Evolutionary conservation across 1,139 yeast genomes (phyloP).

Genomic region (Diutina mesorugosa): DNA sequence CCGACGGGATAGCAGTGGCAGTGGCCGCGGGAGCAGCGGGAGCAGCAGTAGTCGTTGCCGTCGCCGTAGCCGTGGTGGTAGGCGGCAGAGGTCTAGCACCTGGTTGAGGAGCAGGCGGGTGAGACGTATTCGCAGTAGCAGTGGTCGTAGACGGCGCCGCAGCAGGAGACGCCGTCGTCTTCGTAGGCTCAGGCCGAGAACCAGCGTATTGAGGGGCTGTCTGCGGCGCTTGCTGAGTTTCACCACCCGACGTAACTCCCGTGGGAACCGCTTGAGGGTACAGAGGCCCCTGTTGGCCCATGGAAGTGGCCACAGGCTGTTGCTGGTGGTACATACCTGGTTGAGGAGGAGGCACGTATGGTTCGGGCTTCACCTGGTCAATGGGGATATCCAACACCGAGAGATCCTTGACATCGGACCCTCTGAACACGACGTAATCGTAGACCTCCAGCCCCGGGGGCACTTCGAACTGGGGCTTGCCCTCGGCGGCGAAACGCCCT

Average conservation of each 20-base stretch:
- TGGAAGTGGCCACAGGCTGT: background rate
- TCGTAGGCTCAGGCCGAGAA: conserved; percentile 3
- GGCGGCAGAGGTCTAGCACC: background rate
- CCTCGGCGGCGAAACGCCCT: conserved; percentile 52
- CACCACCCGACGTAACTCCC: background rate
- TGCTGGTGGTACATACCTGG: background rate
- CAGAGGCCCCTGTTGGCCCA: background rate
- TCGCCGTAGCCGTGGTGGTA: background rate
- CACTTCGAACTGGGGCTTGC: conserved; percentile 61
- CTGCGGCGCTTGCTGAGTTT: background rate
- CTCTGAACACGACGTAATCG: conserved; percentile 78
- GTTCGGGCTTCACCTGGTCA: conserved; percentile 35
- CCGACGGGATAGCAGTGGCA: conserved; percentile 1
- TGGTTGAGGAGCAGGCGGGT: background rate
- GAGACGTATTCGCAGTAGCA: background rate
- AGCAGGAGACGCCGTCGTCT: conserved; percentile 1
- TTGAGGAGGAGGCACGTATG: conserved; percentile 3
- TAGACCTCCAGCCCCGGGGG: conserved; percentile 63
- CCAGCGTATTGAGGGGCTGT: conserved; percentile 2
- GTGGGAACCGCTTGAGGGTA: background rate
- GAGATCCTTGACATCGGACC: conserved; percentile 85
- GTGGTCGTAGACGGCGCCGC: conserved; percentile 1
- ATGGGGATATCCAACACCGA: conserved; percentile 63
- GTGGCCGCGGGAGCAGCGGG: background rate
- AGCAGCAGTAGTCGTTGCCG: background rate